Base-by-base conservation (phyloP, 164 flowering plant species). In the Cinnamomum chago region DNA sequence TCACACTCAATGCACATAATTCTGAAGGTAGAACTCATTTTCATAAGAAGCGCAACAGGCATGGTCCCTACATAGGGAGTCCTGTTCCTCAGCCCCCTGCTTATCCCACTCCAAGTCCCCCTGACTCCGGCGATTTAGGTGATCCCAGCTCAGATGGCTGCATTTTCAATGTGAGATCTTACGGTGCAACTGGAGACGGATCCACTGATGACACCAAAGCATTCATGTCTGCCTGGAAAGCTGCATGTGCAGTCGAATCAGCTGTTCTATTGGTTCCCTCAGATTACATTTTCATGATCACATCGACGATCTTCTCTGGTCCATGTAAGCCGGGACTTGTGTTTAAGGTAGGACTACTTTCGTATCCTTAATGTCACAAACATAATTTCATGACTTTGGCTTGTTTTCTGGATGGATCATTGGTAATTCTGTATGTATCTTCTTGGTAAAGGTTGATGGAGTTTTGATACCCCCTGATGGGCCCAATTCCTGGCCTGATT, bases 101-200 rank as follows among this genome's bases (percentile, higher is more conserved):
- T 30, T 50, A 62, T 50, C 62, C 77, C 14, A 52, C 72, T 22
- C 67, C 77, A 6, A 65, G 72, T 66, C 83, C 89, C n/a, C 76
- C 87, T 1, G 84, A 81, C 77, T 85, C 88, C 2, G 67, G 74
- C 17, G 85, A 76, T 70, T 82, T 84, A 5, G 60, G 60, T 20
- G 74, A 74, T 52, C 72, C 86, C 1, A 64, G 27, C 30, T 3
- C 77, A 0, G 80, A 75, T 30, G 70, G 81, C 30, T 79, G 88
- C 75, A 73, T 87, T 70, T 95, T 90, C 74, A 85, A 91, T 68
- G 99, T 93, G 6, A 92, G 80, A n/a, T 65, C 81, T 15, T 93
- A 67, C 22, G 99, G 98, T 9, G 99, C 98, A 0, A 88, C 89
- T 11, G 99, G 99, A 17, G 98, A 95, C 58, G 92, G 98, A 14